Percentiles rank a stretch among this genome's conserved stretches.
Evolutionary conservation across 2,329 filamentous ascomycete genomes (phyloP).

Genomic region (Xenosphaeropsis pyriputrescens): DNA sequence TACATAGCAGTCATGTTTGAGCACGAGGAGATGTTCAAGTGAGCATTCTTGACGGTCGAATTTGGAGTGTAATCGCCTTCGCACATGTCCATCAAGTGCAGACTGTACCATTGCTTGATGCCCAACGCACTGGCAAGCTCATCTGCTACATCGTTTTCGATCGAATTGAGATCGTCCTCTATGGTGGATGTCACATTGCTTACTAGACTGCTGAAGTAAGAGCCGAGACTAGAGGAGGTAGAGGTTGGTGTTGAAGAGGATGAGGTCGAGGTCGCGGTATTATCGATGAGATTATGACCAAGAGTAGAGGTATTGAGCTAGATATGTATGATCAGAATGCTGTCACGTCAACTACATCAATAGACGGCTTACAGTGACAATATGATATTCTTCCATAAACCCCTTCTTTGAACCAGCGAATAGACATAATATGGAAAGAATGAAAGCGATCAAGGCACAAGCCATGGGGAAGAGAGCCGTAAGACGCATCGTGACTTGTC

Average conservation of each 20-base stretch:
- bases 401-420: slow-evolving; percentile 41
- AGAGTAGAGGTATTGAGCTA: slow-evolving; percentile 42
- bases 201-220: slow-evolving; percentile 18
- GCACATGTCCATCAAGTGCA: slow-evolving; percentile 46
- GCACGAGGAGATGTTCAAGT: slow-evolving; percentile 37
- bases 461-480: slow-evolving; percentile 31
- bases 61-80: slow-evolving; percentile 24
- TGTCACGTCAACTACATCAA: neutral
- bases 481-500: slow-evolving; percentile 22
- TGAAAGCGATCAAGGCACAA: slow-evolving; percentile 35
- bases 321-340: neutral
- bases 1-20: slow-evolving; percentile 34
- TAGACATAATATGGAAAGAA: slow-evolving; percentile 43
- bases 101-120: slow-evolving; percentile 44
- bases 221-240: slow-evolving; percentile 15
- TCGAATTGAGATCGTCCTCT: slow-evolving; percentile 16
- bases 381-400: slow-evolving; percentile 39
- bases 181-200: slow-evolving; percentile 24
- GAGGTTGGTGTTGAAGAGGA: slow-evolving; percentile 16
- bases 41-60: slow-evolving; percentile 21
- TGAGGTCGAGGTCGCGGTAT: slow-evolving; percentile 10
- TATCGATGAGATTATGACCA: slow-evolving; percentile 21
- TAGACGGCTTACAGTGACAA: slow-evolving; percentile 31
- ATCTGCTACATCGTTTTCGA: slow-evolving; percentile 20
- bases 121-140: slow-evolving; percentile 31